Conservation (phyloP, 2,329 filamentous ascomycete species). For the Sporothrix inflata region DNA sequence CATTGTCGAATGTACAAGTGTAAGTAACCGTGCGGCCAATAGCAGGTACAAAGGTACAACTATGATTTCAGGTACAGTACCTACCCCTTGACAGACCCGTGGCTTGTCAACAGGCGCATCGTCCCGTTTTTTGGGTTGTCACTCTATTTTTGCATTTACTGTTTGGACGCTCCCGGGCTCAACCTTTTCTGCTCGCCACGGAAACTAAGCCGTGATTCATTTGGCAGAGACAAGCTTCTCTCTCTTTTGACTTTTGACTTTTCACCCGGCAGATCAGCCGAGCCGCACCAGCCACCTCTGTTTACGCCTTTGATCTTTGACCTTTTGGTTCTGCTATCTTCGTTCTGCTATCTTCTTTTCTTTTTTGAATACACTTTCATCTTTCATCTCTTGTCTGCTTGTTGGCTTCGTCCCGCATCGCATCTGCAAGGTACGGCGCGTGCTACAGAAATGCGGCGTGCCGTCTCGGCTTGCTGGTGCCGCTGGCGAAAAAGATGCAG, state of each 20-base stretch:
- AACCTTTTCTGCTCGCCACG: not conserved
- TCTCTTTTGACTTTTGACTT: conserved; percentile 7
- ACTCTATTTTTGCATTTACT: not conserved
- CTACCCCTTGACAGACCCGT: not conserved
- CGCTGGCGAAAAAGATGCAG: not conserved
- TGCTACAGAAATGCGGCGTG: conserved; percentile 9
- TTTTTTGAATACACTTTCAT: not conserved
- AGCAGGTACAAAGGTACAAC: not conserved
- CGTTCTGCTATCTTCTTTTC: not conserved
- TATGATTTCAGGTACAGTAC: not conserved
- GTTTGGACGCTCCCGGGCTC: not conserved
- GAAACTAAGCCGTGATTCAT: conserved; percentile 8
- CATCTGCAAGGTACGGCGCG: conserved; percentile 11
- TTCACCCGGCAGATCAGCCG: conserved; percentile 12
- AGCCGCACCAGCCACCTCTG: not conserved
- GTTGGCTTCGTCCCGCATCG: not conserved
- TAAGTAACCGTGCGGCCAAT: not conserved
- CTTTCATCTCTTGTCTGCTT: not conserved
- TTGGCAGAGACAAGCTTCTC: not conserved
- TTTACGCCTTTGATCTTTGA: not conserved
- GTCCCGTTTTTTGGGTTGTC: conserved; percentile 4
- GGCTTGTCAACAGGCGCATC: conserved; percentile 2
- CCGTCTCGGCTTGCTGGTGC: not conserved
- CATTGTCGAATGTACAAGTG: too few relatives aligned
- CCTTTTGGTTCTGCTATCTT: not conserved